A percentile compares a stretch with the other conserved stretches of the same genome.
These are phyloP conservation scores for Tolypocladium cylindrosporum DNA, from an alignment of 2,329 filamentous ascomycete genomes.

Conservation along the genomic window DNA sequence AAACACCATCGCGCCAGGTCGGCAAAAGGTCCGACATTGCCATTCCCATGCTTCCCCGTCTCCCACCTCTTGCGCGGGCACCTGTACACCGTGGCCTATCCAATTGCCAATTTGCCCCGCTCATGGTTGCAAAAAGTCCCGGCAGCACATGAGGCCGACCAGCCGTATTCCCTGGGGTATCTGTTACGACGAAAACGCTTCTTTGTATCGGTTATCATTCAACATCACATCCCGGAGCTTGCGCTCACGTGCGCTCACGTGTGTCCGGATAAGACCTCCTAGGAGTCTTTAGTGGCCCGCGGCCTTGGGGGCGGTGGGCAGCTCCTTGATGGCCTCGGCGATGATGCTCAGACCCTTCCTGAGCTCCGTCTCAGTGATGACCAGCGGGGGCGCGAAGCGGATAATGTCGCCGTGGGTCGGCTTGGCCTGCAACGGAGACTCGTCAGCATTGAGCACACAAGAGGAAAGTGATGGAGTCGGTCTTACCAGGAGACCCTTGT, in stretches of 20 bases:
- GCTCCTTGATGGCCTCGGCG: conserved; percentile 67
- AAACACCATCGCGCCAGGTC: background rate
- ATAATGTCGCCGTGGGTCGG: conserved; percentile 98
- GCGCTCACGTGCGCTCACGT: conserved; percentile 9
- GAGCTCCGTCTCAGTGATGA: conserved; percentile 86
- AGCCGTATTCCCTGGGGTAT: conserved; percentile 5
- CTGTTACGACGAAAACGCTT: conserved; percentile 4
- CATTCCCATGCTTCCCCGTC: background rate
- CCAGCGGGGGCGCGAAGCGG: conserved; percentile 87
- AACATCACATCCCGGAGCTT: conserved; percentile 12
- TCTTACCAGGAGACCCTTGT: conserved; percentile 82
- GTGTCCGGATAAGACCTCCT: background rate
- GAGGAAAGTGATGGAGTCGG: conserved; percentile 5
- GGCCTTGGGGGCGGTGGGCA: conserved; percentile 48
- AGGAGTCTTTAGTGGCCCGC: conserved; percentile 21
- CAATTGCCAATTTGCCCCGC: background rate
- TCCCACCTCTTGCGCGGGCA: background rate
- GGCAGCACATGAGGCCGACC: conserved; percentile 2
- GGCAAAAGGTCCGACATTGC: background rate
- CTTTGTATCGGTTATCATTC: background rate
- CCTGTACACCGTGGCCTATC: background rate
- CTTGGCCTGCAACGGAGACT: conserved; percentile 59
- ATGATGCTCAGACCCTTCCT: conserved; percentile 70
- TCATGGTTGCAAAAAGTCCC: background rate
- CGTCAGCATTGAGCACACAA: background rate